Base-by-base conservation (phyloP, 1,284 basidiomycete species). In the Ceratobasidium papillatum region DNA sequence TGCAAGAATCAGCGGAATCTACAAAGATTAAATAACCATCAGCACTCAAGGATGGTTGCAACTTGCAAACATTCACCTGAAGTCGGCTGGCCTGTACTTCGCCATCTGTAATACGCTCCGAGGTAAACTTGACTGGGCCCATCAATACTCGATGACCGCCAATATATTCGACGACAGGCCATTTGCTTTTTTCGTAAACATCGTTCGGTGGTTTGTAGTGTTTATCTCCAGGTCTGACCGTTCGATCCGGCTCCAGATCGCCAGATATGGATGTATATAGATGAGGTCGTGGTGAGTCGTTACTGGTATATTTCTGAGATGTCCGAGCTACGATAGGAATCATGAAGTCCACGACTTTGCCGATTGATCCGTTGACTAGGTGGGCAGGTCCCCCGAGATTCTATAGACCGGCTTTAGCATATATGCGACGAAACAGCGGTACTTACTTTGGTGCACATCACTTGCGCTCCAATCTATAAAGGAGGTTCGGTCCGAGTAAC, bases 1-100 rank as follows among this genome's bases (percentile, higher is more conserved):
- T 0, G 92, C 89, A 1, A 94, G 84, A 66, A 94, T 94, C 27
- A 95, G 82, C 0, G 92, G 93, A 17, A 94, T 82, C 88, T 94
- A 80, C 17, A 58, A 68, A 27, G 75, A 22, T 78, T 78, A 25
- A 25, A 34, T 2, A 11, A 19, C 34, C 17, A 11, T n/a, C 12
- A 34, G 27, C 47, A 32, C n/a, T 11, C 14, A 30, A 49, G 32
- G n/a, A 54, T 27, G 45, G 32, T 4, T 12, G 27, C 5, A 11
- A 3, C 3, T 59, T n/a, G 14, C n/a, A 3, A 61, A 36, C 1
- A 54, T 64, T 30, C 22, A 80, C 78, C 78, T 80, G 80, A 30
- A 76, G 58, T 30, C 80, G 66, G 22, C 62, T 76, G 36, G 78
- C 80, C 56, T 80, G 79, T 30, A 74, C 63, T 34, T 66, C 62